Conservation (phyloP, 2,329 filamentous ascomycete species). For the Didymella pinodella region DNA sequence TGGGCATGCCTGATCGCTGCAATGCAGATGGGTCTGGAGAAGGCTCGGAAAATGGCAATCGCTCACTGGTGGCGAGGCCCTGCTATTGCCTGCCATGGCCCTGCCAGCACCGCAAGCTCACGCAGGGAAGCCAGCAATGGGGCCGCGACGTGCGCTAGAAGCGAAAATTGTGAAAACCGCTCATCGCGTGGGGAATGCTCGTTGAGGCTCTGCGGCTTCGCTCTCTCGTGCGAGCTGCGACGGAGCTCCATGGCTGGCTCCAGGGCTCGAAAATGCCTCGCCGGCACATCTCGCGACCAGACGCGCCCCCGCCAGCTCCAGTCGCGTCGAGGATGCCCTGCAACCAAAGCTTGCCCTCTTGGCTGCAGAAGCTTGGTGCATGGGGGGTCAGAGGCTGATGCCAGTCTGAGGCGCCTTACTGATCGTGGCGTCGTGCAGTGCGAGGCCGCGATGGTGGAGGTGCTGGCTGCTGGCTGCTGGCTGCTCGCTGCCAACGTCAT, state of each 20-base stretch:
- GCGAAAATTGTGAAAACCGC: slow-evolving; percentile 21
- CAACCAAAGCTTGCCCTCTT: slow-evolving; percentile 25
- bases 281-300: slow-evolving; percentile 14
- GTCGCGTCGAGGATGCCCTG: slow-evolving; percentile 26
- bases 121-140: slow-evolving; percentile 18
- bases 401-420: slow-evolving; percentile 17
- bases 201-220: slow-evolving; percentile 24
- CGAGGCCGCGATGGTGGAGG: slow-evolving; percentile 18
- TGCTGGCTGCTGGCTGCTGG: slow-evolving; percentile 19
- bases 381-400: slow-evolving; percentile 20
- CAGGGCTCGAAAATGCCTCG: slow-evolving; percentile 23
- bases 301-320: slow-evolving; percentile 18
- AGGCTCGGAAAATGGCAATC: slow-evolving; percentile 14
- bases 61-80: slow-evolving; percentile 4
- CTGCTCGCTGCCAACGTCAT: slow-evolving; percentile 23
- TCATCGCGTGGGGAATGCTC: slow-evolving; percentile 24
- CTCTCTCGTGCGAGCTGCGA: slow-evolving; percentile 22
- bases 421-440: slow-evolving; percentile 18
- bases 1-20: slow-evolving; percentile 21
- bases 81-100: neutral
- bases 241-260: slow-evolving; percentile 4
- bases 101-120: slow-evolving; percentile 4
- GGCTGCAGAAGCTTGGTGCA: slow-evolving; percentile 32
- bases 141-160: slow-evolving; percentile 18
- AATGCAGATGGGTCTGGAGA: slow-evolving; percentile 19